Conservation (phyloP, 2,329 filamentous ascomycete species). For the Triangularia verruculosa region DNA sequence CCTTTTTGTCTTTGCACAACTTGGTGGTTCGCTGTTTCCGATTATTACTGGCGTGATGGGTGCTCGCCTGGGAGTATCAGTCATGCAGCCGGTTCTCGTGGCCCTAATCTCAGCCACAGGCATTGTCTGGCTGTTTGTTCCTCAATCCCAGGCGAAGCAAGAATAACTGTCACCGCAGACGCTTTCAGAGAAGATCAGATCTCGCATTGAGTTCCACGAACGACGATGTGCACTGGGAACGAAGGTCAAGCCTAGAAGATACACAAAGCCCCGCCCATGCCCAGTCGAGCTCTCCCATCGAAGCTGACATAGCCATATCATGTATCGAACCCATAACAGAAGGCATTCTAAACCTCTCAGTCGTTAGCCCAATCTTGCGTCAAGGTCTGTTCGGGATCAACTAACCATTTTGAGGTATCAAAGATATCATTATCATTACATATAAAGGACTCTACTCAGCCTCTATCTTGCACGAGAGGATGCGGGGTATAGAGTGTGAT, state of each 20-base stretch:
- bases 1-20: conserved; percentile 57
- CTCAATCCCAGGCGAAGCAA: conserved; percentile 20
- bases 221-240: no score
- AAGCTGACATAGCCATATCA: no score
- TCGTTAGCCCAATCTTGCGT: neutral
- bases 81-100: conserved; percentile 52
- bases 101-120: conserved; percentile 45
- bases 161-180: neutral
- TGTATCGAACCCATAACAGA: no score
- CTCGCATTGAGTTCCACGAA: no score
- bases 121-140: conserved; percentile 46
- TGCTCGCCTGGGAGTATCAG: conserved; percentile 41
- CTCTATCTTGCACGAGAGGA: neutral
- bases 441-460: neutral
- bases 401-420: neutral
- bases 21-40: conserved; percentile 54
- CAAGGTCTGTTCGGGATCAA: neutral
- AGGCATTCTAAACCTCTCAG: neutral
- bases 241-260: neutral
- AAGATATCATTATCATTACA: neutral
- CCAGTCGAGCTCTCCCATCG: no score
- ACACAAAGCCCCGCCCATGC: neutral
- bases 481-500: neutral
- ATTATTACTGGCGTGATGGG: conserved; percentile 54
- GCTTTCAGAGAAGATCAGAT: neutral